Evolutionary conservation across 345 rosid genomes (phyloP).

Genomic region (Populus davidiana): DNA sequence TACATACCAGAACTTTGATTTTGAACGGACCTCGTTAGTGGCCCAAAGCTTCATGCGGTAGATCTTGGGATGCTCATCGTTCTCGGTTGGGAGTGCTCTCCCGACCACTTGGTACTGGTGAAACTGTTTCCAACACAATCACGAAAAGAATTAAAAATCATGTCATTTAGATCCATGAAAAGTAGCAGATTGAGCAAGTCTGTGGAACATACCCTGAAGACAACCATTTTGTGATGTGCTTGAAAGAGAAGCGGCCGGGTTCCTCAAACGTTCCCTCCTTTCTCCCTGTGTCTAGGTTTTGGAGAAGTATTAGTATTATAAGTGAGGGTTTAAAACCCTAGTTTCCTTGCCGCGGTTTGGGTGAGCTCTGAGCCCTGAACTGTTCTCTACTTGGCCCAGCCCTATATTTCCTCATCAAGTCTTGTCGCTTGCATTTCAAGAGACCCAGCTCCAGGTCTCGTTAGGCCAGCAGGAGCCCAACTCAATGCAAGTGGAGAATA

Average conservation of each 20-base stretch:
- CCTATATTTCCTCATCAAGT: not conserved
- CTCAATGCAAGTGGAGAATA: not conserved
- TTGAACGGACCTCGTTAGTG: conserved; percentile 59
- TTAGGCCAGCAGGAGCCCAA: not conserved
- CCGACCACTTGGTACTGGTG: conserved; percentile 71
- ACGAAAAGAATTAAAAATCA: not conserved
- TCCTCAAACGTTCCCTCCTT: not conserved
- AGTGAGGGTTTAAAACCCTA: not conserved
- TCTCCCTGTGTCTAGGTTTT: not conserved
- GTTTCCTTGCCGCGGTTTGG: not conserved
- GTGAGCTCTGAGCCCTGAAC: not conserved
- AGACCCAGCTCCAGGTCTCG: not conserved
- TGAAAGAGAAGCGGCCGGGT: not conserved
- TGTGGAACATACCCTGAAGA: not conserved
- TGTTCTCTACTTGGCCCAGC: not conserved
- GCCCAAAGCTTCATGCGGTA: conserved; percentile 65
- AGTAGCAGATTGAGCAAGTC: not conserved
- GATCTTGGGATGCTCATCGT: conserved; percentile 52
- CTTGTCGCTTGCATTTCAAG: not conserved
- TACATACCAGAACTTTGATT: conserved; percentile 59
- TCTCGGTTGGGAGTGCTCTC: conserved; percentile 58
- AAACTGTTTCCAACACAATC: conserved; percentile 27
- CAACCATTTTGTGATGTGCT: not conserved
- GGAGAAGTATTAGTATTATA: not conserved
- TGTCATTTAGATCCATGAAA: not conserved